phyloP scores from a whole-genome alignment of 2,329 filamentous ascomycete species.

The Claviceps sorghi region DNA sequence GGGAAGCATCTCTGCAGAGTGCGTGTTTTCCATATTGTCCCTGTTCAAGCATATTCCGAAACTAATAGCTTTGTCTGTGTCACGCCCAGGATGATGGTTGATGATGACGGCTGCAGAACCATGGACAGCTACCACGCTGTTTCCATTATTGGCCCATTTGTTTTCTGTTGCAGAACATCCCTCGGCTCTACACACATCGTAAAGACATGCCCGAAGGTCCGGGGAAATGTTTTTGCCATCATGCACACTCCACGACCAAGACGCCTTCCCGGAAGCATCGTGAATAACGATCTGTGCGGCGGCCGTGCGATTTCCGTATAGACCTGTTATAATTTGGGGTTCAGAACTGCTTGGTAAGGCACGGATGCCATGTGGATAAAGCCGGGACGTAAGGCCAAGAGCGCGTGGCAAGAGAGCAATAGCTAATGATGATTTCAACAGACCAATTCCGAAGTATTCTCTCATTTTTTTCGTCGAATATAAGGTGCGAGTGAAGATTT shows the following conservation, averaged over 20 bases:
- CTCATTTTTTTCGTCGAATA: not conserved
- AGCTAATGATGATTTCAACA: not conserved
- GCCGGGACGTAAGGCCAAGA: not conserved
- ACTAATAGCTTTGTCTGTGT: not conserved
- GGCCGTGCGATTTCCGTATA: not conserved
- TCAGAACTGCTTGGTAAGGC: too few relatives aligned
- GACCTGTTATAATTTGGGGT: not conserved
- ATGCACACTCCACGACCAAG: constrained; percentile 2
- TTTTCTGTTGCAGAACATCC: not conserved
- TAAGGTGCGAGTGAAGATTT: not conserved
- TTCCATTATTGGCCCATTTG: constrained; percentile 1
- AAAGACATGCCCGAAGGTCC: not conserved
- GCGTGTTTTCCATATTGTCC: not conserved
- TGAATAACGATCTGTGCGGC: not conserved
- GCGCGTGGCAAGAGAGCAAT: not conserved
- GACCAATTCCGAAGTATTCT: not conserved
- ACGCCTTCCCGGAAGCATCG: not conserved
- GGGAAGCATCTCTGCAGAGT: not conserved
- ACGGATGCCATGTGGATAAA: not conserved
- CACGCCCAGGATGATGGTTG: not conserved
- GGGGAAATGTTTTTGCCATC: not conserved
- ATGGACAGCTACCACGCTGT: not conserved
- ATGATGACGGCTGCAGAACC: not conserved
- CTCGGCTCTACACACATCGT: not conserved
- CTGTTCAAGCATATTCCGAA: constrained; percentile 2